Evolutionary conservation across 1,284 basidiomycete species (phyloP), one percentile per base, ranked within the genome.

Genomic region (Pyrrhoderma noxium): DNA sequence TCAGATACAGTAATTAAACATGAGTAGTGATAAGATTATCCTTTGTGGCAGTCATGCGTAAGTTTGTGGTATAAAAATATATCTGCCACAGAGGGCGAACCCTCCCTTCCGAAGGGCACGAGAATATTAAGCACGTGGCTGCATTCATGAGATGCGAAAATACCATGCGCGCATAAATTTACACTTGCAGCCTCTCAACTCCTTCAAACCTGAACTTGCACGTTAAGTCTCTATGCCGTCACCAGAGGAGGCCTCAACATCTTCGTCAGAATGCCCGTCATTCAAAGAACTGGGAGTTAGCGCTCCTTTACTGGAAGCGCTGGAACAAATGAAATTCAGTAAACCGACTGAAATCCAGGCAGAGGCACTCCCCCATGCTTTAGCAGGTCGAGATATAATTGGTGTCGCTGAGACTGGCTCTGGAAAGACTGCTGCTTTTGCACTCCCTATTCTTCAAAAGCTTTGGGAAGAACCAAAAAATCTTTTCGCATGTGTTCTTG

Each of bases 351-450:
- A 90, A 53, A 99, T 99, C 60, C 96, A 99, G 69, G 72, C 76
- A 13, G 82, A 93, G 61, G 76, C 80, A n/a, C 82, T 99, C 50
- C 96, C 96, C 0, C 82, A 85, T 69, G 95, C 95, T 11, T 70
- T 99, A 1, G 75, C 89, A 62, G 93, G 93, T 0, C 79, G 87
- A 61, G 96, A 99, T 69, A 92, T 99, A 58, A 99, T 99, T 56
- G 96, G 96, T 21, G 88, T 99, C 16, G 96, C 96, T 19, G 89
- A 93, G 61, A 99, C 96, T 23, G 96, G 96, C 44, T 94, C 90
- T 14, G 96, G 96, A 59, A 99, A 99, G 72, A 99, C 96, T 1
- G 96, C 94, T 8, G 96, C 96, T 2, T 99, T 99, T 70, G 90
- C 90, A 16, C 73, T 99, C 3, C 96, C 96, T 3, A 95, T 99